Base-by-base conservation (phyloP, 345 rosid genomes). In the Alliaria petiolata region DNA sequence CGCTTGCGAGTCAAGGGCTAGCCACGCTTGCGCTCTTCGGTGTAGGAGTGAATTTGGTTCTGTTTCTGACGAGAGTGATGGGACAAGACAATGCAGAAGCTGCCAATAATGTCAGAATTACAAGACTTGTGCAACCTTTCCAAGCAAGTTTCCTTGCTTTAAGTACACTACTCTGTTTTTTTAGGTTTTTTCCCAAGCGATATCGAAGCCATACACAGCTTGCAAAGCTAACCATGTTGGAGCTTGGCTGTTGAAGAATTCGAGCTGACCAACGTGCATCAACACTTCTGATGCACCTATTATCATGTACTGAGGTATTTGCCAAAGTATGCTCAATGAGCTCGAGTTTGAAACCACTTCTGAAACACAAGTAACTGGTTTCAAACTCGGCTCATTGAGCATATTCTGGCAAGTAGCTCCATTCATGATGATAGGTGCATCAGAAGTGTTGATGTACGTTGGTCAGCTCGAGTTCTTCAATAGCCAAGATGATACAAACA, bases 221-320 rank as follows among this genome's bases (percentile, higher is more conserved):
- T 12, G 98, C 98, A n/a, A 95, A 95, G 84, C 99, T 8, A 95
- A 58, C 34, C 99, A 89, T 0, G 85, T 7, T 8, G 1, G 5
- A 33, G 17, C 3, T 44, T 62, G 99, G 2, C 85, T 95, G 0
- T 85, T 89, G 39, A 84, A 95, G 81, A 95, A 95, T 79, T 95
- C 99, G 2, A 95, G 77, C 59, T 95, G 99, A 19, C 98, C 98
- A 9, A 91, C 96, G 26, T 91, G 91, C 99, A 95, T 91, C 78
- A 95, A 95, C 20, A 95, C 98, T 81, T 95, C 99, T 0, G 98
- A 95, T n/a, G 96, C 98, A 76, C 97, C 98, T 10, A 91, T 86
- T 14, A 95, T 80, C 54, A 76, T 89, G 64, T 95, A 95, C 60
- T 95, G 99, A 26, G 99, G 99, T 13, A 89, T 74, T 78, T 95